Base-by-base conservation (phyloP, 2,329 filamentous ascomycete species). In the Ophiobolus disseminans region DNA sequence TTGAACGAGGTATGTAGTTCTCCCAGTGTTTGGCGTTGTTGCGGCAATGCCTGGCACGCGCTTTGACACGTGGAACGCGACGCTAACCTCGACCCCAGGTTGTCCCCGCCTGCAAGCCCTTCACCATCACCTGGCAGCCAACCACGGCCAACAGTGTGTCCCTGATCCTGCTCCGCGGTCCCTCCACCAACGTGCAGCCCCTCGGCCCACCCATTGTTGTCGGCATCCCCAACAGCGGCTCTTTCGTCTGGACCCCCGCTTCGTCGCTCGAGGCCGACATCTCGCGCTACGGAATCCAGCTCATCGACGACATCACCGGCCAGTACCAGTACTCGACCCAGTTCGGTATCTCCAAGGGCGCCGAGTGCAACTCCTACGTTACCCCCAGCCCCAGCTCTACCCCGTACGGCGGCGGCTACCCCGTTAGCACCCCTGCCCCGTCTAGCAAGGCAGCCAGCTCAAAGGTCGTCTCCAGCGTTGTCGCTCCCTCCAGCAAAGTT, bases 161-260 rank as follows among this genome's bases (percentile, higher is more conserved):
- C n/a, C 74, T 87, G 48, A 68, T 83, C 51, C 81, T 87, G 57
- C 80, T 86, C 60, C 80, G 80, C 65, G 84, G 84, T 23, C 83
- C 83, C 23, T 75, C 78, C 58, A 74, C 50, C 70, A 82, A 86
- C 74, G 77, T 83, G 38, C 59, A 76, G 31, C 58, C 74, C 80
- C 50, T 76, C 84, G n/a, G n/a, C n/a, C 55, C 79, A n/a, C 40
- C 25, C 35, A 46, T 76, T 52, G 68, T 60, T 17, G 78, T 83
- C 68, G 66, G 70, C 55, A 81, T 83, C 69, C 55, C 69, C 63
- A 86, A 87, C 80, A 76, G 67, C 49, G 85, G 84, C 50, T 66
- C 62, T 55, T 86, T 75, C 76, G 38, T 55, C 48, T 86, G 83
- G 83, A 82, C 79, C 34, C 81, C 82, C 32, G 62, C 74, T 51